phyloP scores from a whole-genome alignment of 306 rosid species.

The Dalbergia oliveri region DNA sequence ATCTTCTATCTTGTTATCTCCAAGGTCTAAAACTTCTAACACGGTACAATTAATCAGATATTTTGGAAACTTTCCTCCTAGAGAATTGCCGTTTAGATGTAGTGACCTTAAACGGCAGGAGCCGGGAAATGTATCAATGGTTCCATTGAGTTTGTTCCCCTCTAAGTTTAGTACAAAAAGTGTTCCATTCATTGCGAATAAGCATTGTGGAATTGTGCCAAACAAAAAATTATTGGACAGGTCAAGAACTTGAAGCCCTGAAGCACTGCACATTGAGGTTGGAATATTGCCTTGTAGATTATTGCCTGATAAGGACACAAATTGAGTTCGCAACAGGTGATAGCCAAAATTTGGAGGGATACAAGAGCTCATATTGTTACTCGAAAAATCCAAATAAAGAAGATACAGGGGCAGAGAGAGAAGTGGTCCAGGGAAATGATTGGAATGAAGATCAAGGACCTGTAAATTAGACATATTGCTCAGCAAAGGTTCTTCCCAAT shows the following conservation, averaged over 20 bases:
- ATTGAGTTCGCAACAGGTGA: rapidly evolving
- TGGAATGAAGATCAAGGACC: conserved; percentile 44
- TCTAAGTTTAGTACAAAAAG: too few species aligned
- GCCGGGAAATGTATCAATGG: too few species aligned
- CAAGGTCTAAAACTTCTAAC: conserved; percentile 18
- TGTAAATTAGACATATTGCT: rapidly evolving
- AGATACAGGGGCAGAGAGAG: background rate
- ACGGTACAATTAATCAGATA: too few species aligned
- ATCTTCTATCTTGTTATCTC: background rate
- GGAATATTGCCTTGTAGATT: background rate
- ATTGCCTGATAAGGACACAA: conserved; percentile 18
- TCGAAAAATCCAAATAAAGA: conserved; percentile 22
- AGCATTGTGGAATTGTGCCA: conserved; percentile 32
- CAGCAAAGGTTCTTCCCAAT: background rate
- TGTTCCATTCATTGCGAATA: too few species aligned
- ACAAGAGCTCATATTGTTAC: conserved; percentile 1
- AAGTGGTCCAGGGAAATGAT: conserved; percentile 40
- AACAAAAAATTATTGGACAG: background rate
- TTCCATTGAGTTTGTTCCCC: too few species aligned
- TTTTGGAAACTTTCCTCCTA: too few species aligned
- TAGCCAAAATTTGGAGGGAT: conserved; percentile 35
- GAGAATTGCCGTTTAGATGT: too few species aligned
- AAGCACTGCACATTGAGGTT: conserved; percentile 5
- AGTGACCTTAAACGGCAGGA: too few species aligned
- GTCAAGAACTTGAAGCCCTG: conserved; percentile 10